Base-by-base conservation (phyloP, 768 basidiomycete genomes). In the Pleurotus cornucopiae region DNA sequence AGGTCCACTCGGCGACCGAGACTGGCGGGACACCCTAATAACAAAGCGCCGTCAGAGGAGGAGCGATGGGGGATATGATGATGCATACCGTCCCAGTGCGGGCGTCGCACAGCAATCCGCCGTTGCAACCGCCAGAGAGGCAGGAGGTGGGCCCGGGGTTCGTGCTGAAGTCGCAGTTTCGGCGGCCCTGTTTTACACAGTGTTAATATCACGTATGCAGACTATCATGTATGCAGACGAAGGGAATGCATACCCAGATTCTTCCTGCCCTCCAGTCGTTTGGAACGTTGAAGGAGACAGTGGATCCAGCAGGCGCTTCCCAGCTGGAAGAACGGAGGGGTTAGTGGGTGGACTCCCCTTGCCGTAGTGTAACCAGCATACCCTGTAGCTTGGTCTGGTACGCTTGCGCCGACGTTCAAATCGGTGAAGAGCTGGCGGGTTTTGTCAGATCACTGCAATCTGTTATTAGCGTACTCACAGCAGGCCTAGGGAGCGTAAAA, bases 1-100 rank as follows among this genome's bases (percentile, higher is more conserved):
- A 68, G n/a, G 83, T 87, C 71, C 80, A 88, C 61, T 89, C 86
- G 1, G 87, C 88, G 39, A 89, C 71, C 2, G 80, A 78, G 6
- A 81, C 86, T 44, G 88, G 88, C 23, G 86, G 85, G 16, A 84
- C 72, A 46, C 79, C 80, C 78, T 79, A 6, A 37, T n/a, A 9
- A 46, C 57, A 37, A 6, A 12, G 13, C 49, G 7, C n/a, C 49
- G 18, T 38, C 23, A 38, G 16, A 16, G n/a, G 6, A 14, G 13
- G 14, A 6, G 20, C 12, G 39, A 23, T 37, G 37, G 11, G 6
- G 38, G 16, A 6, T 5, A 20, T 16, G 18, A 16, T 20, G 46
- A 3, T 9, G 60, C 72, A 57, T 61, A 77, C 77, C 13, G 83
- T 83, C 45, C 81, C 85, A 30, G 76, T 77, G 39, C 64, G 62